These are phyloP conservation scores for Phytophthora parvispora DNA, from an alignment of 352 stramenopile genomes.

Conservation along the genomic window DNA sequence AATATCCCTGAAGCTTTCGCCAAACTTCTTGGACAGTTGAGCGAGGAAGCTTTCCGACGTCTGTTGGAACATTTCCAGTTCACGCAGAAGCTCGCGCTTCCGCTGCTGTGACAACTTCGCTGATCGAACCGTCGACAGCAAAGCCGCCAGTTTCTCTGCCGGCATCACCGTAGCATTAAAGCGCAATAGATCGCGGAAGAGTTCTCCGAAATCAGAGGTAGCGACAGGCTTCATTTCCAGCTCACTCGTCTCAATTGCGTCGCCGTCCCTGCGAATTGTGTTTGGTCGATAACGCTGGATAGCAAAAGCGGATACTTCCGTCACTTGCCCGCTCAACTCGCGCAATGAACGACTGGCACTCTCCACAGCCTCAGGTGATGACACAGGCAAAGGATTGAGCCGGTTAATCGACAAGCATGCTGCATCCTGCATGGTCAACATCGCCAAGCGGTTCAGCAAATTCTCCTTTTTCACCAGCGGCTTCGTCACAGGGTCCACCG, in stretches of 20 bases:
- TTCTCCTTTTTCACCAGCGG: slow-evolving; percentile 95
- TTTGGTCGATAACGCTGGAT: slow-evolving; percentile 62
- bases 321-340: slow-evolving; percentile 29
- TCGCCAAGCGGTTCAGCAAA: slow-evolving; percentile 89
- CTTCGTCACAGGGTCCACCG: slow-evolving; percentile 96
- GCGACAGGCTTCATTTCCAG: slow-evolving; percentile 42
- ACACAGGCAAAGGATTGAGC: slow-evolving; percentile 51
- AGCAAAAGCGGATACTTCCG: slow-evolving; percentile 48
- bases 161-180: slow-evolving; percentile 86
- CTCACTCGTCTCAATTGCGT: slow-evolving; percentile 16
- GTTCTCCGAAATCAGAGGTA: slow-evolving; percentile 66
- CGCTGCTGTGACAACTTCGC: slow-evolving; percentile 49
- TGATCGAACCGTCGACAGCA: slow-evolving; percentile 50
- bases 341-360: slow-evolving; percentile 16
- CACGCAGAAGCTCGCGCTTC: slow-evolving; percentile 78
- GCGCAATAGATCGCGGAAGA: slow-evolving; percentile 80
- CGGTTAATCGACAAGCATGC: slow-evolving; percentile 70
- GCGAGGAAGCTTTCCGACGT: slow-evolving; percentile 85
- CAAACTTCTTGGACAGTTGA: slow-evolving; percentile 79
- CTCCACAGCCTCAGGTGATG: slow-evolving; percentile 28
- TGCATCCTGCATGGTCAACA: slow-evolving; percentile 69
- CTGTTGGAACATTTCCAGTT: slow-evolving; percentile 92
- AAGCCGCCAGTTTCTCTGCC: slow-evolving; percentile 59
- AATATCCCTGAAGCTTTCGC: slow-evolving; percentile 84
- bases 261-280: slow-evolving; percentile 13